phyloP scores from a whole-genome alignment of 2,329 filamentous ascomycete genomes.

The Aspergillus neotritici region DNA sequence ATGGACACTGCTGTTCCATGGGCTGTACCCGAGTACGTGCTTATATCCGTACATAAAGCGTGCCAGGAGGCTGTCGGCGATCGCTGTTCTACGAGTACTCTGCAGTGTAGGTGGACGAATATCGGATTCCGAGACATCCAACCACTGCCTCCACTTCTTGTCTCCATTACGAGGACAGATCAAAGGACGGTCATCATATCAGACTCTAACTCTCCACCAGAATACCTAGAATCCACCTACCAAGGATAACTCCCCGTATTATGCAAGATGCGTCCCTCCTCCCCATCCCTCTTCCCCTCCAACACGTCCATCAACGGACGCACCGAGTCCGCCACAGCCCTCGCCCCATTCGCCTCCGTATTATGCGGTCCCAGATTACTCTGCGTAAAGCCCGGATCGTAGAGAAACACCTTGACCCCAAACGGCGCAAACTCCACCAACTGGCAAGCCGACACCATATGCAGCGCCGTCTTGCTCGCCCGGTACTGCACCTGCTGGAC shows the following conservation, averaged over 20 bases:
- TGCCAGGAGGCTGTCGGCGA: no score
- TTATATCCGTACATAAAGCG: no score
- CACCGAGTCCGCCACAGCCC: slow-evolving; percentile 6
- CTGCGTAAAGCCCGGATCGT: slow-evolving; percentile 10
- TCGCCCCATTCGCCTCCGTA: slow-evolving; percentile 10
- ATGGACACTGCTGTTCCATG: no score
- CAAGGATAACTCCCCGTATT: slow-evolving; percentile 10
- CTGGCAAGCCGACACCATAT: slow-evolving; percentile 28
- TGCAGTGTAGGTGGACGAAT: no score
- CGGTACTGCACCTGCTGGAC: slow-evolving; percentile 35
- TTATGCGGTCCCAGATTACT: slow-evolving; percentile 9
- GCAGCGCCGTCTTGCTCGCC: slow-evolving; percentile 39
- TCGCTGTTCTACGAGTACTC: no score
- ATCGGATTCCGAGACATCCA: no score
- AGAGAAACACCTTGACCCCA: slow-evolving; percentile 8
- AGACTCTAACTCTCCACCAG: background rate
- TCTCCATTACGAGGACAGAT: no score
- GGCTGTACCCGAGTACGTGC: no score
- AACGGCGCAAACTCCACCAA: slow-evolving; percentile 8
- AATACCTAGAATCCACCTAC: background rate
- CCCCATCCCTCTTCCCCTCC: slow-evolving; percentile 10
- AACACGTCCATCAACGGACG: slow-evolving; percentile 11
- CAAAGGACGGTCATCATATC: no score
- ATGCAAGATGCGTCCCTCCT: slow-evolving; percentile 8
- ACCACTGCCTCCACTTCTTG: no score